Evolutionary conservation across 2,329 filamentous ascomycete species (phyloP).

Genomic region (Sarocladium strictum): DNA sequence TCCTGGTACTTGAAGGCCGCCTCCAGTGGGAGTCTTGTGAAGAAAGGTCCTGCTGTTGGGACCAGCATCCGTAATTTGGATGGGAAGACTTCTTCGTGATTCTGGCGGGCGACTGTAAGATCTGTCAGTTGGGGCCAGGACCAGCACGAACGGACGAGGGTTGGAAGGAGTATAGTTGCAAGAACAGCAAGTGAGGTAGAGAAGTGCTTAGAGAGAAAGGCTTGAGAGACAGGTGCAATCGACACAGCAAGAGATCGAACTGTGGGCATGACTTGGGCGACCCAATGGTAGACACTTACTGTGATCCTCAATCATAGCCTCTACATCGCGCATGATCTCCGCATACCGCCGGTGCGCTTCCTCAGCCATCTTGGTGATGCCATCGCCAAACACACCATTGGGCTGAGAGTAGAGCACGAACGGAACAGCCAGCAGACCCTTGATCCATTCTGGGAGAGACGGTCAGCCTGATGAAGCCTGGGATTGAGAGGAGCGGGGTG

Average conservation of each 20-base stretch:
- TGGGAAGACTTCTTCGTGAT: slow-evolving; percentile 55
- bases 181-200: neutral
- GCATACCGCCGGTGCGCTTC: slow-evolving; percentile 84
- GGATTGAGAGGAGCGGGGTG: neutral
- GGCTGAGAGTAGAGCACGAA: slow-evolving; percentile 97
- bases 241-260: neutral
- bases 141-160: no score
- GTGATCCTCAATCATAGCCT: slow-evolving; percentile 86
- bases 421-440: slow-evolving; percentile 85
- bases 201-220: no score
- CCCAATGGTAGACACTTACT: slow-evolving; percentile 44
- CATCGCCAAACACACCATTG: slow-evolving; percentile 73
- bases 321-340: slow-evolving; percentile 92
- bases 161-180: neutral
- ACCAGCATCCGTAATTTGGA: slow-evolving; percentile 93
- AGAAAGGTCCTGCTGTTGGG: slow-evolving; percentile 87
- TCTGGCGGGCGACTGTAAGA: slow-evolving; percentile 62
- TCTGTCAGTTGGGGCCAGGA: neutral
- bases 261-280: neutral
- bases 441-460: slow-evolving; percentile 77
- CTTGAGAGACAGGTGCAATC: no score
- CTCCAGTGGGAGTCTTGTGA: slow-evolving; percentile 79
- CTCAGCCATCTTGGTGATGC: slow-evolving; percentile 66
- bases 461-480: neutral
- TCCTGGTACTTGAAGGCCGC: slow-evolving; percentile 93